Base-by-base conservation (phyloP, 176 grass and related monocot species). In the Triticum turgidum region DNA sequence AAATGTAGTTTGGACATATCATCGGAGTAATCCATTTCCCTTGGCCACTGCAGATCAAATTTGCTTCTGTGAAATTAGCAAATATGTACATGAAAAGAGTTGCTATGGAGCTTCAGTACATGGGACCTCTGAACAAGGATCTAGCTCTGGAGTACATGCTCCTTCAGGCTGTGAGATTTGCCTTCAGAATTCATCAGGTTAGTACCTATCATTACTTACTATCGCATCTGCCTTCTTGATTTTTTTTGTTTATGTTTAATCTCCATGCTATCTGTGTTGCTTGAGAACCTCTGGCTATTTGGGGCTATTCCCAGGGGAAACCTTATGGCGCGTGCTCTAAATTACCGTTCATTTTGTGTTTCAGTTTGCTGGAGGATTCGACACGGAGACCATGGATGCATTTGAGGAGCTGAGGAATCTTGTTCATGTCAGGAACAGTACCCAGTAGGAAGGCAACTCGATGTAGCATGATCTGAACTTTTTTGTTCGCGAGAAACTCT, bases 41-140 rank as follows among this genome's bases (percentile, higher is more conserved):
- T 78, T 74, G 63, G 9, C 44, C 56, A 32, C 64, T 89, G 58
- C 88, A 98, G 94, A 98, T 98, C 90, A 98, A 98, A 87, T 96
- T 98, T 88, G 92, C 94, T 44, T 99, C 97, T 4, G 97, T 99
- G 5, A 99, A 94, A 69, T 81, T 99, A 88, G 97, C 94, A 18
- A 99, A 99, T 77, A 94, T 90, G 79, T 91, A 94, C 78, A 94
- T 99, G 92, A 99, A 99, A 86, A 94, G 97, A 73, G 97, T 99
- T 25, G 92, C 97, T 51, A 94, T 89, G 83, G 97, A 96, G 45
- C 97, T 99, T 86, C 89, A 99, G 84, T 85, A 89, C 41, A 99
- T 94, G 94, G 97, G 97, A 37, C 85, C 89, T 76, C 86, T 93
- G 63, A 96, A 91, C 86, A 99, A 99, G 86, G 94, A 99, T 76